Evolutionary conservation across 352 stramenopile genomes (phyloP), one percentile per base, ranked within the genome.

Genomic region (Phytophthora pini): DNA sequence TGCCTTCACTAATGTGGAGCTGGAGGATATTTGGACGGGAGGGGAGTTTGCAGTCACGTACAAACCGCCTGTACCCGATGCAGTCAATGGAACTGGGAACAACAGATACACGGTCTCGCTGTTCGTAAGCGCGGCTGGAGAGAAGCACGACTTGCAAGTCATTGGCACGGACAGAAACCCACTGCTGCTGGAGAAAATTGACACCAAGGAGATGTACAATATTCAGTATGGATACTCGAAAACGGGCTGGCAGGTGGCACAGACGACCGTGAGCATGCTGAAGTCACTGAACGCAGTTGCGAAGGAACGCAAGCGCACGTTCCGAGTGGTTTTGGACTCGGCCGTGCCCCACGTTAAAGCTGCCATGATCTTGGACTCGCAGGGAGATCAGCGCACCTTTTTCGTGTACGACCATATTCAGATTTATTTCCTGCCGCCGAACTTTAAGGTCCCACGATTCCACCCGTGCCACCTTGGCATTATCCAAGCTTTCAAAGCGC

Each of bases 191-290:
- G 77, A 88, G 41, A 76, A 72, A n/a, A 74, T 91, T 15, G 73
- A 93, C 52, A 79, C 79, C n/a, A 82, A 81, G 44, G 55, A 76
- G 40, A 68, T 57, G 66, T 93, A 86, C 70, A 78, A 79, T 49
- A 89, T 95, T 60, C 79, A 92, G 57, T 95, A 93, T 43, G 83
- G 75, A 17, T 79, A 90, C 70, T 92, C 84, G 17, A 95, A 93
- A 68, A 92, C 83, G 13, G 87, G 87, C 1, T 90, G 79, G 71
- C 87, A 95, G 54, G 83, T 93, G 6, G 82, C 87, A 5, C 80
- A 92, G 36, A 95, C 87, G 34, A 93, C 77, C 3, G 84, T 95
- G 54, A 82, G 63, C 36, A 85, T 91, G 72, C 82, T 95, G 61
- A 92, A 93, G 64, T 81, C 78, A 27, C 69, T 95, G 26, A 95